A percentile compares a stretch with the other conserved stretches of the same genome.
Conservation (phyloP, 2,329 filamentous ascomycete genomes). For the Pestalotiopsis sp. region DNA sequence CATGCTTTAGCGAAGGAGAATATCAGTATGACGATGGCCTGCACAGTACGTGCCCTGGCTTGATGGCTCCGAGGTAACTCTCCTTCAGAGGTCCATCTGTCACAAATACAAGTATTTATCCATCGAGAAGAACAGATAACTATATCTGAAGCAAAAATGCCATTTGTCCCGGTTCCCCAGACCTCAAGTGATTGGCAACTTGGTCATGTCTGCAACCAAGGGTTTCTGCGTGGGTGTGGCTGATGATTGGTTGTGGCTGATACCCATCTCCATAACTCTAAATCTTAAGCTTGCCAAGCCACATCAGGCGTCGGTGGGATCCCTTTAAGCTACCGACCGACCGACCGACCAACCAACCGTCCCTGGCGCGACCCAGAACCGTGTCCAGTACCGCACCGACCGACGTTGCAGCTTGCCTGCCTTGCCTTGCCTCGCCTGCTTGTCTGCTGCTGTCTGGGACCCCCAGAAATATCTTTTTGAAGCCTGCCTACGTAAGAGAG, state of each 20-base stretch:
- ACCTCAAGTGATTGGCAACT: background rate
- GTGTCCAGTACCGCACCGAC: conserved; percentile 3
- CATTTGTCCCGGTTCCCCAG: background rate
- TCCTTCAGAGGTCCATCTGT: background rate
- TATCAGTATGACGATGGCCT: background rate
- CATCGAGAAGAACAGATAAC: background rate
- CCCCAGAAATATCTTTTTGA: background rate
- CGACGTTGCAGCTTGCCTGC: background rate
- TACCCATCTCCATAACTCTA: background rate
- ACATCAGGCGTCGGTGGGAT: background rate
- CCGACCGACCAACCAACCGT: background rate
- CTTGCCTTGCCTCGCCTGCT: background rate
- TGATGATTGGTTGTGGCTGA: background rate
- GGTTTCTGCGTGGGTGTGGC: background rate
- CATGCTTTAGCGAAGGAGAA: background rate
- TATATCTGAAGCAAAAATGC: too few species aligned
- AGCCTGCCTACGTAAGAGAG: background rate
- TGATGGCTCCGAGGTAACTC: background rate
- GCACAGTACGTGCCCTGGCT: background rate
- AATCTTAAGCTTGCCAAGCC: background rate
- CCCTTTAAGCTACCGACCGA: background rate
- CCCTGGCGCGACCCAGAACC: conserved; percentile 4
- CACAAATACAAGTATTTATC: background rate
- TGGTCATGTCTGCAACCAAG: background rate
- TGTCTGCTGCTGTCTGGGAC: background rate